A percentile compares a stretch with the other conserved stretches of the same genome.
Evolutionary conservation across 2,329 filamentous ascomycete species (phyloP).

Genomic region (Penicillium capsulatum): DNA sequence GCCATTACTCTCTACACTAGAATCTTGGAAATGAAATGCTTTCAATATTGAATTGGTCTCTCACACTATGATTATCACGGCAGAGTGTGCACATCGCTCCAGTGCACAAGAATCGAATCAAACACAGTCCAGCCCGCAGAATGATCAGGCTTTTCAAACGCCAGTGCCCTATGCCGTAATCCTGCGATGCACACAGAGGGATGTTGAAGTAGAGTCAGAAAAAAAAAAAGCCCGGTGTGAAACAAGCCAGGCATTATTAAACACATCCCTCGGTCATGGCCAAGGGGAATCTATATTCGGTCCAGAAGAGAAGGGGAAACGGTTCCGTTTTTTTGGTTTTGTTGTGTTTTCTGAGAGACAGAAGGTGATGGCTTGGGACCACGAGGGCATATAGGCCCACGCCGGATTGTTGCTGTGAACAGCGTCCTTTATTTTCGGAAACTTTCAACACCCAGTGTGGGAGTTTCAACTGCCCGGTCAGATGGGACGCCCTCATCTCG

Average conservation of each 20-base stretch:
- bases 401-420: too few relatives aligned
- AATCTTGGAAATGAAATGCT: not conserved
- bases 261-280: constrained; percentile 4
- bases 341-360: too few relatives aligned
- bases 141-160: constrained; percentile 15
- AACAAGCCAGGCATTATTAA: constrained; percentile 7
- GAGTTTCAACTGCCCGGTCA: constrained; percentile 58
- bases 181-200: constrained; percentile 20
- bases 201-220: constrained; percentile 14
- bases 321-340: not conserved
- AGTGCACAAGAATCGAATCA: constrained; percentile 9
- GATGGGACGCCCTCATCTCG: constrained; percentile 58
- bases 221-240: constrained; percentile 8
- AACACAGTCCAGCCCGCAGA: constrained; percentile 7
- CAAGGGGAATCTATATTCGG: constrained; percentile 15
- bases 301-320: not conserved
- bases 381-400: too few relatives aligned
- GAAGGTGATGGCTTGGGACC: too few relatives aligned
- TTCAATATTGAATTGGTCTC: constrained; percentile 2
- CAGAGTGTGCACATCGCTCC: constrained; percentile 10
- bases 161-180: constrained; percentile 23
- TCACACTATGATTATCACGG: constrained; percentile 18
- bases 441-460: constrained; percentile 58
- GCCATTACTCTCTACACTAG: too few relatives aligned
- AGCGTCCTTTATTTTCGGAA: constrained; percentile 47